Base-by-base conservation (phyloP, 805 yeast species). In the Jamesozyma hellenica region DNA sequence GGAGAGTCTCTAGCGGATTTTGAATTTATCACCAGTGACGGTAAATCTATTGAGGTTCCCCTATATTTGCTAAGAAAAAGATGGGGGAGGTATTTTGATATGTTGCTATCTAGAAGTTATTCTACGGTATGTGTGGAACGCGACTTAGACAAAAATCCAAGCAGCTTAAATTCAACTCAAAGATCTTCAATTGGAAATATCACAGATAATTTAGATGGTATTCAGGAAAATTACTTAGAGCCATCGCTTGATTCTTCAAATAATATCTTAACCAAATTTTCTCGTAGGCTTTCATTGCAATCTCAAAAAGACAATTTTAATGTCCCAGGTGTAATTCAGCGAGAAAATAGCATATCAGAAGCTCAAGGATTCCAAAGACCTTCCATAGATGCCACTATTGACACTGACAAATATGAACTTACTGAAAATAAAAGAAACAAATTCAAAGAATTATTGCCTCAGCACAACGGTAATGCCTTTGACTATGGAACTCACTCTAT, bases 41-140 rank as follows among this genome's bases (percentile, higher is more conserved):
- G 88, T 4, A 78, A 75, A 36, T 60, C 77, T 14, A 66, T 80
- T 13, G 75, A 80, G 0, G 76, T 79, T 9, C 81, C 88, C 0
- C 45, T 76, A 36, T 67, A 65, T 44, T 62, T 82, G 3, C 65
- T 83, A 38, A 68, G 82, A 47, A 79, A 77, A 47, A 66, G 94
- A 51, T 83, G 94, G 94, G 92, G 92, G 0, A 58, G 74, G 28
- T 78, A 73, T 43, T 83, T 83, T 52, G 78, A 79, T 45, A 68
- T 70, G 45, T 48, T 82, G 18, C 55, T 82, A 27, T 67, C 86
- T 0, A 70, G 71, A 48, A 82, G 80, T 1, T 82, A 81, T 54
- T 75, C 82, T 1, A 65, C 73, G 41, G 78, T 83, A 9, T 57
- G 60, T 4, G 42, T 55, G 26, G 58, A 56, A 15, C 48, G 44